Evolutionary conservation across 257 asterid genomes (phyloP).

Genomic region (Nicotiana undulata): DNA sequence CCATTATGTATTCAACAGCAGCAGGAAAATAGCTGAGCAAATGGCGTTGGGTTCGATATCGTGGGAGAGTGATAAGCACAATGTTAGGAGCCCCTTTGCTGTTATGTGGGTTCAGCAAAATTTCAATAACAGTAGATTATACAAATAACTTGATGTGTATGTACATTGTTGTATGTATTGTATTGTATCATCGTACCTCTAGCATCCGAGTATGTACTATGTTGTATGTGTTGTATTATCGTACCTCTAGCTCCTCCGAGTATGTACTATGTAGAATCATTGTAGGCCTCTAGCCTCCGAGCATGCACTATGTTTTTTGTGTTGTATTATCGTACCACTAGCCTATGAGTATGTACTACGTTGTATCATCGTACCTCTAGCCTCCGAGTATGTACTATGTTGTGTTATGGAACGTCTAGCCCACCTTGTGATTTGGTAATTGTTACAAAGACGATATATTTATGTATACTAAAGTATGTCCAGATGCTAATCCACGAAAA

Average conservation of each 20-base stretch:
- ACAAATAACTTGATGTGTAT: neutral
- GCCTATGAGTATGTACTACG: neutral
- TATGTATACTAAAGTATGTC: neutral
- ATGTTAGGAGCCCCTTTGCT: neutral
- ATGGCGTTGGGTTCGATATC: constrained; percentile 4
- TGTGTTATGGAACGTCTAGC: too few relatives aligned
- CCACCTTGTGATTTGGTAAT: neutral
- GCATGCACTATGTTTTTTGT: too few relatives aligned
- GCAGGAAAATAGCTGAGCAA: constrained; percentile 2
- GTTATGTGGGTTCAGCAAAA: neutral
- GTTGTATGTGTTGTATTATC: neutral
- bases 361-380: neutral
- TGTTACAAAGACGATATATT: neutral
- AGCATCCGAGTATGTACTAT: too few relatives aligned
- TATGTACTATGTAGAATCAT: too few relatives aligned
- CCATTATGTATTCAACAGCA: neutral
- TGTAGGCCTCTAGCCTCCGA: too few relatives aligned
- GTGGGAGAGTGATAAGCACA: neutral
- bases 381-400: neutral
- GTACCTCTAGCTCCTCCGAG: neutral
- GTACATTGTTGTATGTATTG: neutral
- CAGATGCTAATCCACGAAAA: neutral
- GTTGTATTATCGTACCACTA: too few relatives aligned
- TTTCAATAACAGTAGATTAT: neutral
- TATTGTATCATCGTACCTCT: neutral